Evolutionary conservation across 331 rosid species (phyloP).

Genomic region (Spiraea crenata): DNA sequence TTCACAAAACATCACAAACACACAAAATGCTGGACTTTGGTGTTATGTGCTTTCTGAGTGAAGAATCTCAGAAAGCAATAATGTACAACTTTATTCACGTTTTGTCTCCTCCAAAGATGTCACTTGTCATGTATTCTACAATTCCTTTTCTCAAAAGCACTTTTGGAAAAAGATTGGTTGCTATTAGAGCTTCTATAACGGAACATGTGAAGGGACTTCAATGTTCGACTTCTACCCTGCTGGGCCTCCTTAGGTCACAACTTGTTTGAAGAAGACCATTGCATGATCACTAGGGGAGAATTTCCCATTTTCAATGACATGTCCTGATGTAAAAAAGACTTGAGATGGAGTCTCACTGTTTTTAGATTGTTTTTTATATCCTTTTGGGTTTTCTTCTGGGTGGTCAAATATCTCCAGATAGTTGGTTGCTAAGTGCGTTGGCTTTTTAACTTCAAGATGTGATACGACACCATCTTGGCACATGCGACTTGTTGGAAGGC

Average conservation of each 20-base stretch:
- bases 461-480: conserved; percentile 23
- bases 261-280: neutral
- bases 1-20: neutral
- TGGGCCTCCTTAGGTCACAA: neutral
- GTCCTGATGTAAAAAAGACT: neutral
- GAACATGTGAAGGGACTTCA: conserved; percentile 4
- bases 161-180: conserved; percentile 37
- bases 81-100: conserved; percentile 21
- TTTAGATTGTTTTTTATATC: neutral
- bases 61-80: conserved; percentile 10
- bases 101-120: conserved; percentile 39
- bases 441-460: conserved; percentile 16
- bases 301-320: neutral
- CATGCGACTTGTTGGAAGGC: conserved; percentile 20
- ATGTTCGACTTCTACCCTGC: neutral
- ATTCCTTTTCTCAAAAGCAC: conserved; percentile 21
- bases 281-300: neutral
- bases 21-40: too few species aligned
- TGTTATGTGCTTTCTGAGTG: neutral
- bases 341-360: neutral
- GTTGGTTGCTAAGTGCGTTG: conserved; percentile 9
- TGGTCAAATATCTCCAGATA: conserved; percentile 12
- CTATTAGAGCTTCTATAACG: conserved; percentile 33
- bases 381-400: neutral
- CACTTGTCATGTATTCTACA: conserved; percentile 30